Evolutionary conservation across 2,329 filamentous ascomycete species (phyloP), one percentile per base, ranked within the genome.

Genomic region (Aureobasidium musti): DNA sequence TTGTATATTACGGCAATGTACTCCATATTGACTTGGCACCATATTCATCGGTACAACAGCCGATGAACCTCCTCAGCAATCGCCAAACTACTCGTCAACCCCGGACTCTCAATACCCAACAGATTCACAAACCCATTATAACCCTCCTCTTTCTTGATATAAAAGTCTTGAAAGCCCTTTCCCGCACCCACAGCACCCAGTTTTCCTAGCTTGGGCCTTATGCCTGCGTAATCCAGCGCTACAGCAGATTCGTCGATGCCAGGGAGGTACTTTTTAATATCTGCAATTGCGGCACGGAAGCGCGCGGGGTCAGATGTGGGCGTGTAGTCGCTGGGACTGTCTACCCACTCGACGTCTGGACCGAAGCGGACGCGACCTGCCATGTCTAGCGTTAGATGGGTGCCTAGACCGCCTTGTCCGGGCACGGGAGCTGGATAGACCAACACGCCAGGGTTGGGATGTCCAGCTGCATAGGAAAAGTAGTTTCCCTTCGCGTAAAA

Each of bases 401-500:
- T 98, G 56, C 95, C 95, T 0, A 99, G 81, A 0, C 95, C 94
- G 61, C 87, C 93, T 26, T 89, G 86, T 1, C 93, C 93, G 0
- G 92, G 90, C 10, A 90, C 82, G 0, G 94, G 92, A 0, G 90
- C 92, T 0, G 95, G 95, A 74, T 98, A 99, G 60, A 99, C 83
- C 26, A 99, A 86, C 0, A 90, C 91, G 1, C 79, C 81, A 13
- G 93, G 87, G 47, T 79, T 82, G 0, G 92, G 93, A 0, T 74
- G 74, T 0, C 88, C 86, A 1, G 86, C 81, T 0, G 84, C 79
- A 80, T 97, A 98, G 35, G 89, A 90, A 80, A 96, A 98, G 81
- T 99, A 99, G 68, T 91, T 94, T 0, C 95, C 95, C 80, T 99
- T 99, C 67, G 94, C 94, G 79, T 90, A 98, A 81, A 86, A 91